Conservation (phyloP, 2,329 filamentous ascomycete genomes). For the Dactylellina sp. region DNA sequence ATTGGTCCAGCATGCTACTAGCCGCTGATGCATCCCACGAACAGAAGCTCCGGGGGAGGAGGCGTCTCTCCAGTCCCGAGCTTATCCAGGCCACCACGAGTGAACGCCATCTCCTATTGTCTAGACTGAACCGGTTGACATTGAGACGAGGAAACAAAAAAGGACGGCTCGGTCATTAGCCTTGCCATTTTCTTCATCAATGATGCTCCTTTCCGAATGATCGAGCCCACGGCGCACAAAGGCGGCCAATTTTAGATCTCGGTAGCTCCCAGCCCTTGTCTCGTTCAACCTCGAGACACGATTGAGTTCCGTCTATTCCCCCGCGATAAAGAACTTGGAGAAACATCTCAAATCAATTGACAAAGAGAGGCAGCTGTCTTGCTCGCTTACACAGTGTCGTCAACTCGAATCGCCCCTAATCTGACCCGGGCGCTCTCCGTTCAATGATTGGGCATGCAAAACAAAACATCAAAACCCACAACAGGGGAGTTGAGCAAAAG, state of each 20-base stretch:
- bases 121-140: constrained; percentile 22
- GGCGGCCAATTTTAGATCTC: constrained; percentile 1
- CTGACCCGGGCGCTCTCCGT: constrained; percentile 13
- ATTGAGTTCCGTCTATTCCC: not conserved
- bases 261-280: constrained; percentile 4
- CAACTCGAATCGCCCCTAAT: constrained; percentile 32
- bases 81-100: constrained; percentile 23
- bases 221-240: constrained; percentile 25
- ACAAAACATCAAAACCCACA: not conserved
- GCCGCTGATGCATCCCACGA: constrained; percentile 44
- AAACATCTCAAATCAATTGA: constrained; percentile 20
- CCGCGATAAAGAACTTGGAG: constrained; percentile 8
- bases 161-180: constrained; percentile 43
- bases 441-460: constrained; percentile 17
- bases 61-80: constrained; percentile 11
- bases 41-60: not conserved
- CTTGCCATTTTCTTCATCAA: constrained; percentile 1
- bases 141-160: constrained; percentile 15
- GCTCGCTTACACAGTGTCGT: constrained; percentile 8
- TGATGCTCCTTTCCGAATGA: constrained; percentile 1
- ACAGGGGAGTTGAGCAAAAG: constrained; percentile 19
- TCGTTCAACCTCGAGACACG: constrained; percentile 12
- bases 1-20: constrained; percentile 39
- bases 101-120: not conserved
- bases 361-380: constrained; percentile 23